These are phyloP conservation scores for Russula emetica DNA, from an alignment of 768 basidiomycete species.

Conservation along the genomic window DNA sequence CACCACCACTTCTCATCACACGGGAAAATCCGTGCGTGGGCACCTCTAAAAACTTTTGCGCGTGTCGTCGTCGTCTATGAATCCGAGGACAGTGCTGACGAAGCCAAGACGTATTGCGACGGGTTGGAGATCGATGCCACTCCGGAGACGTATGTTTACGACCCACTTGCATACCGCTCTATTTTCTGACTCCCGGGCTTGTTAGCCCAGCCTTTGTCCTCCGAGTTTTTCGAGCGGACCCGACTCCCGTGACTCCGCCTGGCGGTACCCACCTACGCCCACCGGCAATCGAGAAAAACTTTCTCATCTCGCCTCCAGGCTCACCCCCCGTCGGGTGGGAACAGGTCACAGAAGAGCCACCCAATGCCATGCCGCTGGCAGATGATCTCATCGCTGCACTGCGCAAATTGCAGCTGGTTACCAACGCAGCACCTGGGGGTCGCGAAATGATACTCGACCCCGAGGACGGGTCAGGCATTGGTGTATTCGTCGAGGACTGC, in stretches of 20 bases:
- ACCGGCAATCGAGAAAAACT: slow-evolving; percentile 84
- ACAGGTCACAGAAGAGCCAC: slow-evolving; percentile 83
- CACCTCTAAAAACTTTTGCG: slow-evolving; percentile 74
- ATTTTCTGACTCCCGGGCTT: too few species aligned
- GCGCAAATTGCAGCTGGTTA: slow-evolving; percentile 55
- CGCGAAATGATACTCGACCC: slow-evolving; percentile 63
- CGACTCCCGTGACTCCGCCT: slow-evolving; percentile 45
- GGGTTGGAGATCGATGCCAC: slow-evolving; percentile 55
- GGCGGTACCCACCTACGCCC: slow-evolving; percentile 50
- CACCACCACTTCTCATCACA: slow-evolving; percentile 68
- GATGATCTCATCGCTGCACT: slow-evolving; percentile 83
- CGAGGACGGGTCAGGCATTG: slow-evolving; percentile 64
- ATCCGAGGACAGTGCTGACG: slow-evolving; percentile 56
- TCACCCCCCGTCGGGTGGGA: slow-evolving; percentile 98
- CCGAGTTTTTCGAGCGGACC: slow-evolving; percentile 71
- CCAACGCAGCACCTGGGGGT: slow-evolving; percentile 33
- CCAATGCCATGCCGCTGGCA: slow-evolving; percentile 77
- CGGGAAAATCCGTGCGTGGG: slow-evolving; percentile 88
- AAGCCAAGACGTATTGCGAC: slow-evolving; percentile 63
- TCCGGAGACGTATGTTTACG: slow-evolving; percentile 43
- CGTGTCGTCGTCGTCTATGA: slow-evolving; percentile 81
- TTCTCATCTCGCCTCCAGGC: slow-evolving; percentile 96
- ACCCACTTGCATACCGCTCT: neutral
- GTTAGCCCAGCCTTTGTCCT: slow-evolving; percentile 48
- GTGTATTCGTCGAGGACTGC: slow-evolving; percentile 75